Evolutionary conservation across 2,329 filamentous ascomycete genomes (phyloP), one percentile per base, ranked within the genome.

Genomic region (Paecilomyces dactylethromorphus): DNA sequence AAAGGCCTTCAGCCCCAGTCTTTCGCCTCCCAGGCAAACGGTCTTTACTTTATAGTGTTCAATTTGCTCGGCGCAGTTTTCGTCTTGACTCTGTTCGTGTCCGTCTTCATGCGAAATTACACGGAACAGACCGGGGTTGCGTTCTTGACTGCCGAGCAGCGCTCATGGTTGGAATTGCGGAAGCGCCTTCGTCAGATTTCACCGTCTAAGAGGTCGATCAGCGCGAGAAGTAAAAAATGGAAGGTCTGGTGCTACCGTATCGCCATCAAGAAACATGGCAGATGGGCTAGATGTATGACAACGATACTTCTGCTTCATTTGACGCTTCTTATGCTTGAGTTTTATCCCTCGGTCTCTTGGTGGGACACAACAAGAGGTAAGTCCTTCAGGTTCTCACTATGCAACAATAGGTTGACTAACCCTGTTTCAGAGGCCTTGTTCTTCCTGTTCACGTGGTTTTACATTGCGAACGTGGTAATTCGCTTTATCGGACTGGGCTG

Each of bases 31-130:
- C 86, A 92, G 68, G 92, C 89, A 49, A 97, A 99, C 64, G 92
- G 91, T 0, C 74, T 97, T 35, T 99, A 97, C 80, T 97, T 99
- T 71, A 86, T 99, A 58, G 82, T 93, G 3, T 99, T 97, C 85
- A 99, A 99, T 76, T 84, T 99, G 71, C 82, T 99, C 67, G 92
- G 92, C 32, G 94, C 94, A 0, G 93, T 99, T 63, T 99, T 99
- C 76, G 89, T 99, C 62, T 82, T 99, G 70, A 99, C 94, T 1
- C 80, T 99, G 70, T 99, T 99, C 74, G 95, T 99, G 54, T 97
- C 94, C 58, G 94, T 99, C 61, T 99, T 99, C 74, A 99, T 99
- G 94, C 91, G 94, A 61, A 99, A 97, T 73, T 99, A 99, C 75
- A 99, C 94, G 0, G 94, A 99, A 75, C 92, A 97, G 75, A 99